Base-by-base conservation (phyloP, 352 stramenopile genomes). In the Phytophthora rubi region DNA sequence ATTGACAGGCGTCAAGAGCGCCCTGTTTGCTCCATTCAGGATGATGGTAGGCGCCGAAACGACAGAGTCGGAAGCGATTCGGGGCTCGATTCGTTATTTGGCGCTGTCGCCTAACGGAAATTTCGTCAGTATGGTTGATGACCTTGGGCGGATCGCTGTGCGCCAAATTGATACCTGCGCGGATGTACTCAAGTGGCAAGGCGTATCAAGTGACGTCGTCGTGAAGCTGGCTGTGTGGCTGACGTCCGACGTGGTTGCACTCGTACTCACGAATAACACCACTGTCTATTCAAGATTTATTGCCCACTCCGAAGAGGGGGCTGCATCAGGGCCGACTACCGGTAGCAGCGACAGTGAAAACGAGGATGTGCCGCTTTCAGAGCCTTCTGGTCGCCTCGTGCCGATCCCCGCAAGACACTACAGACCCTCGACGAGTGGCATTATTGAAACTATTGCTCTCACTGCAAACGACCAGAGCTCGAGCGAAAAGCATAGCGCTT, bases 81-180 rank as follows among this genome's bases (percentile, higher is more conserved):
- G 2, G 7, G 77, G 81, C 35, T 86, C 54, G n/a, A 81, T 88
- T 13, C 58, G 33, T 18, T 70, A 87, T 32, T 53, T 92, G 10
- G 75, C 76, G 2, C 59, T 94, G 21, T 78, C 82, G 3, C 74
- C 82, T 0, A 64, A 83, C 37, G 86, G 81, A 2, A 71, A 75
- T 33, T 88, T 81, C 61, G 53, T 94, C 28, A 81, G 68, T 23
- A 82, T 94, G 65, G 62, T 92, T 15, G 80, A 92, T 59, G 58
- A 70, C 23, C 37, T 79, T 0, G 76, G 82, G 12, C 69, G 73
- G 2, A 62, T 91, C 23, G 65, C 79, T 1, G 79, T 94, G 10
- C 86, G 81, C 0, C 77, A 92, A 49, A 86, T 94, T 59, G 84
- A 92, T 15, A 65, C 67, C 0, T 94, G 86, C 37, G 79, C 82